Percentiles rank a stretch among this genome's conserved stretches.
Conservation (phyloP, 352 stramenopile genomes). For the Phytophthora chlamydospora region DNA sequence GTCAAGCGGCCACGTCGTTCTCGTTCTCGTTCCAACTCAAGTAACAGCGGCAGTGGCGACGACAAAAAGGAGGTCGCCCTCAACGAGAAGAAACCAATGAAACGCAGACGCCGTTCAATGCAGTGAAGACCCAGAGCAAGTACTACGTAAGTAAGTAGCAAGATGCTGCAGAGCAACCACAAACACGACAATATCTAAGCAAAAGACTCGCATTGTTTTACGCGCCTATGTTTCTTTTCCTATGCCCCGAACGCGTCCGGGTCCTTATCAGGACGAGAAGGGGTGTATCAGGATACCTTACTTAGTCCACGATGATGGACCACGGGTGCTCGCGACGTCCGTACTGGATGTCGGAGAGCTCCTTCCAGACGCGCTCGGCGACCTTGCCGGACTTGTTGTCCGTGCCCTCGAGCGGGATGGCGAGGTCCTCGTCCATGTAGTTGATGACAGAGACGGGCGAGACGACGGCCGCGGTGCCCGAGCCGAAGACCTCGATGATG, state of each 20-base stretch:
- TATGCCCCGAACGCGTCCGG: too few species aligned
- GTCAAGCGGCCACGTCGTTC: background rate
- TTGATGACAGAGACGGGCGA: constrained; percentile 94
- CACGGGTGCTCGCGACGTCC: constrained; percentile 59
- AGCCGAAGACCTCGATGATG: constrained; percentile 96
- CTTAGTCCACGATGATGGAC: constrained; percentile 57
- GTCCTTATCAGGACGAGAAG: background rate
- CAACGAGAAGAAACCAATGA: constrained; percentile 5
- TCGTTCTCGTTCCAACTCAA: constrained; percentile 1
- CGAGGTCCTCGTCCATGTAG: constrained; percentile 93
- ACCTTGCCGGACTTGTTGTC: constrained; percentile 86
- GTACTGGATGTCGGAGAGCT: constrained; percentile 91
- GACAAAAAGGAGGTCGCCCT: background rate
- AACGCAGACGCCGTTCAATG: constrained; percentile 11
- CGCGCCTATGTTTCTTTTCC: constrained; percentile 8
- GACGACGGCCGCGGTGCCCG: constrained; percentile 95
- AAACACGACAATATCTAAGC: constrained; percentile 16
- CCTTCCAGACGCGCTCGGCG: constrained; percentile 89
- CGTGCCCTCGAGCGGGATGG: constrained; percentile 88
- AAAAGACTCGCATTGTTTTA: constrained; percentile 37
- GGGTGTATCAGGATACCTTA: constrained; percentile 5
- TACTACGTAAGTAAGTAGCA: too few species aligned
- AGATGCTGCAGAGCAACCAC: background rate
- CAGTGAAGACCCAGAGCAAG: constrained; percentile 11
- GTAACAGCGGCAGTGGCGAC: background rate